Evolutionary conservation across 768 basidiomycete genomes (phyloP).

Genomic region (Collybia mongolica): DNA sequence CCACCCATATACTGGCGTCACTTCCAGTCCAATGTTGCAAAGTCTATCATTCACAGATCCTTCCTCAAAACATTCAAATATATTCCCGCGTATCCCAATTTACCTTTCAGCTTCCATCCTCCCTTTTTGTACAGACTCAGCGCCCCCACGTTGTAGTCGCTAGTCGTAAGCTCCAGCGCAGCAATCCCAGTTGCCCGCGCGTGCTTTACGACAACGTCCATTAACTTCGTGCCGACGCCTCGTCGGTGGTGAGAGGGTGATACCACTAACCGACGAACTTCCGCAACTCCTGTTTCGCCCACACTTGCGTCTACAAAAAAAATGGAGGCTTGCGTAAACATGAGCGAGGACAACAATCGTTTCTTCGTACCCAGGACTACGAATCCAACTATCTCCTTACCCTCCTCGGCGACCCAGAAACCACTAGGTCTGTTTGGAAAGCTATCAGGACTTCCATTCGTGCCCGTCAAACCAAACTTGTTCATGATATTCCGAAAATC

Average conservation of each 20-base stretch:
- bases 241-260: not conserved
- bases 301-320: too few species aligned
- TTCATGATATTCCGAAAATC: too few species aligned
- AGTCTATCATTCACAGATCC: not conserved
- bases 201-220: not conserved
- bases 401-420: conserved; percentile 1
- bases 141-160: not conserved
- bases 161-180: not conserved
- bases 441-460: too few species aligned
- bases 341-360: not conserved
- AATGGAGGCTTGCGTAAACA: not conserved
- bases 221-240: not conserved
- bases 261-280: not conserved
- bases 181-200: not conserved
- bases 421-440: not conserved
- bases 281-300: not conserved
- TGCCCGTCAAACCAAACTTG: too few species aligned
- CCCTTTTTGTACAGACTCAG: not conserved
- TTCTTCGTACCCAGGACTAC: not conserved
- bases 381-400: not conserved
- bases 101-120: not conserved
- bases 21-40: too few species aligned
- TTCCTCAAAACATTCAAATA: conserved; percentile 3
- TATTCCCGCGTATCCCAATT: conserved; percentile 7
- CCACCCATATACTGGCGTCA: too few species aligned